Base-by-base conservation (phyloP, 306 rosid species). In the Elaeagnus macrophylla region DNA sequence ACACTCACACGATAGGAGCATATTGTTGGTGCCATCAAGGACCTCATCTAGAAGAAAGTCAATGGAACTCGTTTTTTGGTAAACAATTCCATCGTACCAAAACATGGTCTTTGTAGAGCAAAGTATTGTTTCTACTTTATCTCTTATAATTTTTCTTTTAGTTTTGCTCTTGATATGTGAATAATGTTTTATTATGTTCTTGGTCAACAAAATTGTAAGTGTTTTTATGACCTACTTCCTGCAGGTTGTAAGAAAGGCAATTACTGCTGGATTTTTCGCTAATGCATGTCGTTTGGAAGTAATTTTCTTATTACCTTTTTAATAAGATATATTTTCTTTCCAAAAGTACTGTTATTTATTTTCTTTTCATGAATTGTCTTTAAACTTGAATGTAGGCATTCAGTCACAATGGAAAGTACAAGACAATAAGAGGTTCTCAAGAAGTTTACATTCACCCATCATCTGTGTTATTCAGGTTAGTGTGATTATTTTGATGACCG, bases 391-490 rank as follows among this genome's bases (percentile, higher is more conserved):
- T 54, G 62, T 55, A 90, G 97, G 86, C 81, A 66, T 83, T 73
- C 77, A 80, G 95, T 55, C 94, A 81, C 59, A 76, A 66, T 55
- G 95, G 97, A 57, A 76, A 69, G 80, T 90, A 90, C 64, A 90
- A 81, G 84, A 90, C 91, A 10, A 41, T 83, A 38, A 78, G 94
- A 81, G 88, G 95, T 53, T 86, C 86, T 41, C 83, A 86, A 72
- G 97, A 81, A 75, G 95, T 86, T 59, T 81, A 79, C 62, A 80
- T 90, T 53, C 97, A 90, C 67, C 97, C 97, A 8, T 90, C 91
- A 7, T 86, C 91, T 38, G 95, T 90, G 69, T 72, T 86, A 68
- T 86, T 90, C 89, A 81, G 94, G 97, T 86, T 58, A 50, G 86
- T 67, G 15, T 16, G 6, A 15, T 15, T 19, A 44, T 39, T 50